Evolutionary conservation across 345 rosid species (phyloP).

Genomic region (Anacardium occidentale): DNA sequence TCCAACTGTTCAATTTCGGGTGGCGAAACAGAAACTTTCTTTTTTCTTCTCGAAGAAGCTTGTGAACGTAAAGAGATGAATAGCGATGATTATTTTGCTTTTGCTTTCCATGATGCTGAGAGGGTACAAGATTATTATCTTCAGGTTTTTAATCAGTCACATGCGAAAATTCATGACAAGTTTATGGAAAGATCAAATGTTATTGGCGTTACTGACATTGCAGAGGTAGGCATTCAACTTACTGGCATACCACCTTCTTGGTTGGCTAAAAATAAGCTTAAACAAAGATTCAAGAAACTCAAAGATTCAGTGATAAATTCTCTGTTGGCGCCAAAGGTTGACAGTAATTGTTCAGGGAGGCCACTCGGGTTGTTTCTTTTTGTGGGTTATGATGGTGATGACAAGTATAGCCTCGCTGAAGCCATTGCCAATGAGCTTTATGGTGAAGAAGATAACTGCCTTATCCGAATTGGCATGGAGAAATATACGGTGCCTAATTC

Average conservation of each 20-base stretch:
- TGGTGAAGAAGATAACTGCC: background rate
- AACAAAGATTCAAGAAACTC: background rate
- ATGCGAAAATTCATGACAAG: no score
- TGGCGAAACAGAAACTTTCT: background rate
- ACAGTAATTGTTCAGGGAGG: background rate
- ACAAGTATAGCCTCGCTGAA: background rate
- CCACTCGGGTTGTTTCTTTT: slow-evolving; percentile 7
- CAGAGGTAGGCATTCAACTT: background rate
- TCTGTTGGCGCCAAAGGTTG: background rate
- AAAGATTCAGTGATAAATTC: no score
- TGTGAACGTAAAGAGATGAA: no score
- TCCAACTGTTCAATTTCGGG: background rate
- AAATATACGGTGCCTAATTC: background rate
- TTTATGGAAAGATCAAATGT: no score
- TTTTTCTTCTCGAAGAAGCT: background rate
- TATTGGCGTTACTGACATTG: slow-evolving; percentile 7
- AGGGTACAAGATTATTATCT: background rate
- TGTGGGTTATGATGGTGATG: background rate
- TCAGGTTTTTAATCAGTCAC: background rate
- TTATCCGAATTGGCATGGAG: background rate
- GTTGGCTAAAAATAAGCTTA: background rate
- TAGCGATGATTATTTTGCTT: background rate
- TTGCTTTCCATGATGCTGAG: slow-evolving; percentile 3
- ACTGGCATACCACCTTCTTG: slow-evolving; percentile 9
- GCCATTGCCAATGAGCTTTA: slow-evolving; percentile 15